Conservation (phyloP, 2,329 filamentous ascomycete genomes). For the Fusarium keratoplasticum region DNA sequence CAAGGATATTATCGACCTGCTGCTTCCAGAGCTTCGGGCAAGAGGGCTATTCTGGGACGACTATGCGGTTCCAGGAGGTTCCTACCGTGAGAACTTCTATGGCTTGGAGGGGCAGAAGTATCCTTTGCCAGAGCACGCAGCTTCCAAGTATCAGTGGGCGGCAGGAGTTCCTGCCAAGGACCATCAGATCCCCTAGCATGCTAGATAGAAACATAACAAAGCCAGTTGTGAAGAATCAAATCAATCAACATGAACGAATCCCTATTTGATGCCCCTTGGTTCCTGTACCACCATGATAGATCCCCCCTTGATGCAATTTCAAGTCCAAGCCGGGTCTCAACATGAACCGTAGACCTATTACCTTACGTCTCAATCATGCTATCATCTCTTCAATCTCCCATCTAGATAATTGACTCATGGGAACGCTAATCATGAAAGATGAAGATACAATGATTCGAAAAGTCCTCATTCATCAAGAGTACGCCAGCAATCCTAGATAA, state of each 20-base stretch:
- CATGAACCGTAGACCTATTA: neutral
- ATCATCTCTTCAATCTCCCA: neutral
- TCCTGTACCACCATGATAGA: neutral
- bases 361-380: neutral
- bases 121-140: slow-evolving; percentile 64
- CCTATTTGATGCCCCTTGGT: neutral
- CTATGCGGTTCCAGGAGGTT: slow-evolving; percentile 66
- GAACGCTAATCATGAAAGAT: too few relatives aligned
- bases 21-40: slow-evolving; percentile 71
- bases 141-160: slow-evolving; percentile 59
- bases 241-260: neutral
- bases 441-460: neutral
- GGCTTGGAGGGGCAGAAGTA: slow-evolving; percentile 61
- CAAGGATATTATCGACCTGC: slow-evolving; percentile 73
- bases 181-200: slow-evolving; percentile 31
- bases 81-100: slow-evolving; percentile 72
- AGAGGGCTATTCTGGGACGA: slow-evolving; percentile 69
- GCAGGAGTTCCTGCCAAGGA: slow-evolving; percentile 38
- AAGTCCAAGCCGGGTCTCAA: neutral
- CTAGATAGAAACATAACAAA: too few relatives aligned
- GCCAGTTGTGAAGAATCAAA: neutral
- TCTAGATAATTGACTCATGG: too few relatives aligned
- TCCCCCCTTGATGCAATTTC: neutral
- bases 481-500: neutral
- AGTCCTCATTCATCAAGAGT: neutral